These are phyloP conservation scores for Phytophthora litchii DNA, from an alignment of 352 stramenopile genomes.

Conservation along the genomic window DNA sequence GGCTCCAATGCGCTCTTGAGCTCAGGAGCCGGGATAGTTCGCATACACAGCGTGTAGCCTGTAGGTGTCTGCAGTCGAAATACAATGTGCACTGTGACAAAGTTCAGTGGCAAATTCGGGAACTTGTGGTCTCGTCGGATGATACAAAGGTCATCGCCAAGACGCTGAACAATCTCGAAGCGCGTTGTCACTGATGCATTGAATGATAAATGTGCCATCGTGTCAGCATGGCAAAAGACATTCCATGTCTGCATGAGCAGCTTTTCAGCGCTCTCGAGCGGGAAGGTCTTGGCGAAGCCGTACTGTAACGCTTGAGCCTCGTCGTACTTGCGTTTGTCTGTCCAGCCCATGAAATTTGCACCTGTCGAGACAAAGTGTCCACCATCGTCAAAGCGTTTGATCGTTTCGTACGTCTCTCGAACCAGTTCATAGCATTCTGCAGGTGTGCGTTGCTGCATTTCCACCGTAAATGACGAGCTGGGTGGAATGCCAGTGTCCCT, in stretches of 20 bases:
- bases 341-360: constrained; percentile 55
- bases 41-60: constrained; percentile 67
- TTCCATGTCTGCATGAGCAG: constrained; percentile 52
- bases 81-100: constrained; percentile 63
- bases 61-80: constrained; percentile 63
- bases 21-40: constrained; percentile 57
- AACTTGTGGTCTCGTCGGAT: constrained; percentile 63
- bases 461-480: constrained; percentile 44
- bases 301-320: constrained; percentile 41
- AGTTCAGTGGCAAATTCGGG: constrained; percentile 46
- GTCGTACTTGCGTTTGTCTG: constrained; percentile 51
- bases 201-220: constrained; percentile 54
- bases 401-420: constrained; percentile 61
- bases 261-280: constrained; percentile 36
- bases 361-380: constrained; percentile 41
- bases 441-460: constrained; percentile 21
- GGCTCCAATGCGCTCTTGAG: constrained; percentile 46
- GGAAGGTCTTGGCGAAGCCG: constrained; percentile 51
- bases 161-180: constrained; percentile 55
- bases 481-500: constrained; percentile 36
- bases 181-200: constrained; percentile 47
- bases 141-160: constrained; percentile 64
- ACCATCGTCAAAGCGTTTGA: constrained; percentile 45
- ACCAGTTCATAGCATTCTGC: constrained; percentile 57
- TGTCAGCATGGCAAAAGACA: constrained; percentile 45